phyloP scores from a whole-genome alignment of 495 filamentous ascomycete species.

The Trichoderma parareesei region DNA sequence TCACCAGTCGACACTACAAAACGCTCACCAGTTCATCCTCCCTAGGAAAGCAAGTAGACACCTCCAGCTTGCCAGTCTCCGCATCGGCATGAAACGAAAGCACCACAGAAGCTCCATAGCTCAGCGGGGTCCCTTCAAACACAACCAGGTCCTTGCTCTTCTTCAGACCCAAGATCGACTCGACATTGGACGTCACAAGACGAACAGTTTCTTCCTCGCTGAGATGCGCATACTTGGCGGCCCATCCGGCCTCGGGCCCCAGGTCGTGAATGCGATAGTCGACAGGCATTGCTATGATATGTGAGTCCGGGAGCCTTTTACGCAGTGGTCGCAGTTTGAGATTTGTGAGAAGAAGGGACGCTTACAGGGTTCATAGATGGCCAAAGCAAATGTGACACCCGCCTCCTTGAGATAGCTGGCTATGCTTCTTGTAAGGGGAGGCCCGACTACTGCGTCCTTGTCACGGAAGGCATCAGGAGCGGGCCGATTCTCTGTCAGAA shows the following conservation, averaged over 20 bases:
- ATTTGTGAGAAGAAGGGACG: background rate
- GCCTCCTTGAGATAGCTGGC: constrained; percentile 28
- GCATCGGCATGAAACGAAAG: constrained; percentile 22
- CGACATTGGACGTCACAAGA: constrained; percentile 29
- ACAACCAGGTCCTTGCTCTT: constrained; percentile 28
- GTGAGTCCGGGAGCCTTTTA: background rate
- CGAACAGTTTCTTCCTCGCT: constrained; percentile 18
- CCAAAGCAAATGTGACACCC: constrained; percentile 26
- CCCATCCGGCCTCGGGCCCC: constrained; percentile 27
- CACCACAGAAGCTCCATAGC: constrained; percentile 29
- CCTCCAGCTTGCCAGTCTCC: constrained; percentile 13
- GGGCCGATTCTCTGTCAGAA: constrained; percentile 27
- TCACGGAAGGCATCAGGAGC: constrained; percentile 27
- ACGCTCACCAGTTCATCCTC: constrained; percentile 8
- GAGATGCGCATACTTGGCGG: constrained; percentile 24
- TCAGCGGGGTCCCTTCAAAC: constrained; percentile 33
- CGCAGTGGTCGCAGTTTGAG: background rate
- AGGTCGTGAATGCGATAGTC: constrained; percentile 22
- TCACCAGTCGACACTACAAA: background rate
- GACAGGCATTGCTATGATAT: constrained; percentile 7
- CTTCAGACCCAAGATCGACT: constrained; percentile 27
- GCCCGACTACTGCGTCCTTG: constrained; percentile 24
- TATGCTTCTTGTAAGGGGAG: constrained; percentile 26
- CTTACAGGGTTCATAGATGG: constrained; percentile 16
- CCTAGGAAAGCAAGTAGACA: constrained; percentile 15